Base-by-base conservation (phyloP, 805 yeast genomes). In the Pichia phayaonensis region DNA sequence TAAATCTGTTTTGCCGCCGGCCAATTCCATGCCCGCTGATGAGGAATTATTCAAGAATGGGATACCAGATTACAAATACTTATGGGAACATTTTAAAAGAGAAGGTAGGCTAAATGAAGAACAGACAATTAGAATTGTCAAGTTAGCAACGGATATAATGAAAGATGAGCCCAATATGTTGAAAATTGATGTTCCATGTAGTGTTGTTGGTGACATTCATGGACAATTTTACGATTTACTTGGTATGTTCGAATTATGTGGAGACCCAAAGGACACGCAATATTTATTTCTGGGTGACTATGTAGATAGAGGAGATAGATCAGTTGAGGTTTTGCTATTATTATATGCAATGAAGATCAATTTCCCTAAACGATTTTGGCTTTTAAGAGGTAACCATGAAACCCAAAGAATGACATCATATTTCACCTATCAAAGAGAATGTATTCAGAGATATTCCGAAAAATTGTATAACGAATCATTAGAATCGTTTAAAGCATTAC, bases 151-250 rank as follows among this genome's bases (percentile, higher is more conserved):
- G 0, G 73, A 72, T 20, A 65, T 83, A 8, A 72, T 94, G 50
- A 65, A 74, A 22, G 65, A 69, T 39, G 98, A 92, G 61, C 92
- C 96, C 2, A 92, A 86, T 60, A 64, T 94, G 61, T 70, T 92
- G 44, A 74, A 74, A 23, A 84, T 94, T 2, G 87, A 88, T 1
- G 95, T 97, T 2, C 99, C 98, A 0, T 85, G 90, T 2, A 89
- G 96, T 1, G 90, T 94, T 4, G 90, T 96, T 68, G 99, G 99
- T 47, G 98, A 92, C 66, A 80, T 92, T 16, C 98, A 92, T 67
- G 99, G 99, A n/a, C 98, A 94, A 66, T 92, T 79, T 67, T 90
- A 78, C 64, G 99, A 94, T 68, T 72, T 94, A 58, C 74, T 90
- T 78, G 90, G 90, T 67, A 70, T 92, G 53, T 85, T 92, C 59